Evolutionary conservation across 1,139 yeast genomes (phyloP).

Genomic region (Hansenula anomala): DNA sequence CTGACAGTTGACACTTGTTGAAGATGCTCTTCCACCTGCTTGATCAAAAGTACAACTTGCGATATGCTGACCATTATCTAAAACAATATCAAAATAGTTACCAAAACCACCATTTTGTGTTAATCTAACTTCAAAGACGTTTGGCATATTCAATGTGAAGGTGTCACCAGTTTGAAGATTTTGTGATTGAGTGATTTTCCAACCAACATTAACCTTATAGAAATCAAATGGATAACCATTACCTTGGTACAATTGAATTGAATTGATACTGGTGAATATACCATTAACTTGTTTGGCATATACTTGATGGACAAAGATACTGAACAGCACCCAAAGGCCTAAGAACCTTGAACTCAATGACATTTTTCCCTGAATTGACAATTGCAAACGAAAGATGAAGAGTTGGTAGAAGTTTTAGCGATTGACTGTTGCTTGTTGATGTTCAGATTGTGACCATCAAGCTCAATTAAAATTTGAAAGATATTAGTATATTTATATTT

Average conservation of each 20-base stretch:
- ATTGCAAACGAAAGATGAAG: too few species aligned
- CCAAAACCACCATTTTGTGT: background rate
- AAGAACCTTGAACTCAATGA: background rate
- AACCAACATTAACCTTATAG: background rate
- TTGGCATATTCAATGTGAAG: slow-evolving; percentile 2
- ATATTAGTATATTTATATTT: too few species aligned
- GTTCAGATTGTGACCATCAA: too few species aligned
- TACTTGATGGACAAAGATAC: background rate
- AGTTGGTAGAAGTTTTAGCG: too few species aligned
- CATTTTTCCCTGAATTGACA: background rate
- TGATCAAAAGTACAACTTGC: slow-evolving; percentile 3
- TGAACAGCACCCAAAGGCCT: background rate
- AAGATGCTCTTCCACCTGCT: background rate
- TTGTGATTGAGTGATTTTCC: background rate
- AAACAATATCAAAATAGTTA: background rate
- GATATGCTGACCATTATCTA: background rate
- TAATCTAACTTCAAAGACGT: slow-evolving; percentile 1
- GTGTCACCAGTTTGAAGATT: slow-evolving; percentile 1
- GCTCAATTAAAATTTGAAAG: too few species aligned
- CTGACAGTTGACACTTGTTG: background rate
- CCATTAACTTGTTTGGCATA: background rate
- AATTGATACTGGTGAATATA: background rate
- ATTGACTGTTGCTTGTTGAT: too few species aligned
- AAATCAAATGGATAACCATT: slow-evolving; percentile 1
- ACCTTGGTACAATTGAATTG: background rate